Percentiles rank a stretch among this genome's conserved stretches.
These are phyloP conservation scores for Phytophthora cactorum DNA, from an alignment of 352 stramenopile species.

Conservation along the genomic window DNA sequence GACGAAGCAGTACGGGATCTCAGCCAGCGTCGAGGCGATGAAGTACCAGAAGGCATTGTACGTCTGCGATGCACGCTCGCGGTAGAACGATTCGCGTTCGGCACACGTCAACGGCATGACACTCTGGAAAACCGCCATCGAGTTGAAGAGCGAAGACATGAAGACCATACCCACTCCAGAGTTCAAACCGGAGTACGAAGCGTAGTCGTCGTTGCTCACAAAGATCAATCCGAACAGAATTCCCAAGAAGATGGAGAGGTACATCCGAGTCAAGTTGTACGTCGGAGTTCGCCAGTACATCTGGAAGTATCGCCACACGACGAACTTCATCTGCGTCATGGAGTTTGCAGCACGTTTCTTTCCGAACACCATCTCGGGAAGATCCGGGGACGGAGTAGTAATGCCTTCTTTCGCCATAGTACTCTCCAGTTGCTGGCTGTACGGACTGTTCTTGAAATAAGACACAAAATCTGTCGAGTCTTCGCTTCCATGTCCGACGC, in stretches of 20 bases:
- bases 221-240: conserved; percentile 75
- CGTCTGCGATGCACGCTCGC: conserved; percentile 90
- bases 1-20: conserved; percentile 53
- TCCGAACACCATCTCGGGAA: conserved; percentile 31
- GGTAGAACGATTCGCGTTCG: conserved; percentile 65
- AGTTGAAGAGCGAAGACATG: conserved; percentile 62
- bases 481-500: conserved; percentile 6
- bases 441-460: conserved; percentile 16
- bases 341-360: conserved; percentile 28
- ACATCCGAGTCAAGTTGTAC: conserved; percentile 75
- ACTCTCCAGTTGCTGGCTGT: conserved; percentile 13
- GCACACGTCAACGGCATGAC: conserved; percentile 72
- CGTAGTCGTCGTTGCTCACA: conserved; percentile 29
- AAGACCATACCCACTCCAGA: conserved; percentile 71
- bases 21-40: conserved; percentile 64
- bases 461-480: conserved; percentile 19
- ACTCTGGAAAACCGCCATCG: conserved; percentile 16
- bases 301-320: conserved; percentile 14
- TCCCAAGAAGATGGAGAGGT: conserved; percentile 61
- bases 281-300: conserved; percentile 18
- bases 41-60: conserved; percentile 36
- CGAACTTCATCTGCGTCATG: conserved; percentile 16
- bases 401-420: conserved; percentile 28
- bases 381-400: conserved; percentile 16
- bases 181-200: conserved; percentile 33